These are phyloP conservation scores for Vararia minispora DNA, from an alignment of 768 basidiomycete genomes.

Conservation along the genomic window DNA sequence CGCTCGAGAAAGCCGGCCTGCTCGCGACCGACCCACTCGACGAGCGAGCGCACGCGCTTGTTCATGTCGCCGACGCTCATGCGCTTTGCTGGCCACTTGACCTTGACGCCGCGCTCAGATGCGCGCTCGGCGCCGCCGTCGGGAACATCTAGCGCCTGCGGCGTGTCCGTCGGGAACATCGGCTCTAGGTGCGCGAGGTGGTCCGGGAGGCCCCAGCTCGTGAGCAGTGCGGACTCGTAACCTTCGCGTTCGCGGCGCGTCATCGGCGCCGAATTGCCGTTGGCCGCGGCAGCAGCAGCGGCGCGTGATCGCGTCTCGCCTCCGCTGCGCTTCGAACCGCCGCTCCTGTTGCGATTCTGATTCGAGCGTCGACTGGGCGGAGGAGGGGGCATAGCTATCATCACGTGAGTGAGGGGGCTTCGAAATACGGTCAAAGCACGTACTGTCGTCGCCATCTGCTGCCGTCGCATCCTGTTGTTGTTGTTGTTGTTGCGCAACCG, in stretches of 20 bases:
- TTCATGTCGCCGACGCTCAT: constrained; percentile 98
- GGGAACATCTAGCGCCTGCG: constrained; percentile 65
- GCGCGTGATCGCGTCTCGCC: constrained; percentile 36
- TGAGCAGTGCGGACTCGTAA: constrained; percentile 66
- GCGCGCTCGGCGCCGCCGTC: constrained; percentile 44
- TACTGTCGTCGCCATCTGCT: constrained; percentile 59
- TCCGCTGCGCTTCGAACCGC: constrained; percentile 31
- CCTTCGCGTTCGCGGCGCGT: too few species aligned
- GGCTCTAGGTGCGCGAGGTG: constrained; percentile 81
- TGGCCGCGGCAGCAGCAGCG: constrained; percentile 24
- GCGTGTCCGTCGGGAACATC: constrained; percentile 68
- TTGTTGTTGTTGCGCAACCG: constrained; percentile 18
- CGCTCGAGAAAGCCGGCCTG: constrained; percentile 70
- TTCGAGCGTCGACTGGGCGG: constrained; percentile 30
- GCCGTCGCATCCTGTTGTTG: constrained; percentile 20
- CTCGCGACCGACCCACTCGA: constrained; percentile 91
- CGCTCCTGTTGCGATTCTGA: constrained; percentile 26
- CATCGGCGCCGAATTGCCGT: too few species aligned
- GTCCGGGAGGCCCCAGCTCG: constrained; percentile 88
- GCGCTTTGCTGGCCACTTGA: constrained; percentile 89
- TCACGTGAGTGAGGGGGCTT: constrained; percentile 24
- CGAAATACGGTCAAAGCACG: constrained; percentile 17
- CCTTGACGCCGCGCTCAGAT: constrained; percentile 70
- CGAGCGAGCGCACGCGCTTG: constrained; percentile 80
- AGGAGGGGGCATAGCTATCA: constrained; percentile 2